These are phyloP conservation scores for Elongisporangium prolatum DNA, from an alignment of 352 stramenopile genomes.

Conservation along the genomic window DNA sequence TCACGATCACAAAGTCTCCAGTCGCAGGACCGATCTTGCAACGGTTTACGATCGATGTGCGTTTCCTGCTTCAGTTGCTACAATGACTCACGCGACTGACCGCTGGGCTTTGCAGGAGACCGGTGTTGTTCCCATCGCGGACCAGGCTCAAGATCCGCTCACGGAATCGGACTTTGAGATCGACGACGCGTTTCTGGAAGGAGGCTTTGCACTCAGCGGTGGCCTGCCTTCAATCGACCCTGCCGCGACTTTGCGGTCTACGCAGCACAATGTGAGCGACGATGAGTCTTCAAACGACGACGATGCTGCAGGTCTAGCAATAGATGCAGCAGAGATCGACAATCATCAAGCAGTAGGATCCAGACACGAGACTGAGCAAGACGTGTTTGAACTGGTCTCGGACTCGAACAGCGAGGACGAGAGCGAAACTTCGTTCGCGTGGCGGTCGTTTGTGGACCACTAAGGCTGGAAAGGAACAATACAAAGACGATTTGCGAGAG, in stretches of 20 bases:
- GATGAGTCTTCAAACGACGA: slow-evolving; percentile 13
- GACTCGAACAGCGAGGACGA: slow-evolving; percentile 53
- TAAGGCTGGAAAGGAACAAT: not conserved
- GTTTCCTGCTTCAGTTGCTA: slow-evolving; percentile 6
- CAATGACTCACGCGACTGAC: not conserved
- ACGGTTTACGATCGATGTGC: slow-evolving; percentile 56
- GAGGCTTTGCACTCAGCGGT: slow-evolving; percentile 34
- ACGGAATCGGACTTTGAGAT: slow-evolving; percentile 26
- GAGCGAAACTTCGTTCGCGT: slow-evolving; percentile 16
- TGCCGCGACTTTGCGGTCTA: slow-evolving; percentile 44
- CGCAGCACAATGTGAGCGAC: slow-evolving; percentile 46
- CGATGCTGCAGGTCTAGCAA: no score
- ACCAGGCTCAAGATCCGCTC: slow-evolving; percentile 11
- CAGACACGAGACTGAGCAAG: slow-evolving; percentile 4
- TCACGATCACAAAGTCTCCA: slow-evolving; percentile 64
- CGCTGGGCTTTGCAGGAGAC: slow-evolving; percentile 18
- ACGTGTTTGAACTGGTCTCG: slow-evolving; percentile 45
- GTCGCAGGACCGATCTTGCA: slow-evolving; percentile 51
- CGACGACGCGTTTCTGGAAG: slow-evolving; percentile 48
- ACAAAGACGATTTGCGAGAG: no score
- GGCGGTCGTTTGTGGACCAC: slow-evolving; percentile 9
- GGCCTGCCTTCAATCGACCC: slow-evolving; percentile 35
- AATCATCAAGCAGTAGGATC: not conserved
- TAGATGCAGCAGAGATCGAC: no score
- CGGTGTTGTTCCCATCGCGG: slow-evolving; percentile 30